Conservation (phyloP, 78 protist species). For the Emiliania huxleyi region DNA sequence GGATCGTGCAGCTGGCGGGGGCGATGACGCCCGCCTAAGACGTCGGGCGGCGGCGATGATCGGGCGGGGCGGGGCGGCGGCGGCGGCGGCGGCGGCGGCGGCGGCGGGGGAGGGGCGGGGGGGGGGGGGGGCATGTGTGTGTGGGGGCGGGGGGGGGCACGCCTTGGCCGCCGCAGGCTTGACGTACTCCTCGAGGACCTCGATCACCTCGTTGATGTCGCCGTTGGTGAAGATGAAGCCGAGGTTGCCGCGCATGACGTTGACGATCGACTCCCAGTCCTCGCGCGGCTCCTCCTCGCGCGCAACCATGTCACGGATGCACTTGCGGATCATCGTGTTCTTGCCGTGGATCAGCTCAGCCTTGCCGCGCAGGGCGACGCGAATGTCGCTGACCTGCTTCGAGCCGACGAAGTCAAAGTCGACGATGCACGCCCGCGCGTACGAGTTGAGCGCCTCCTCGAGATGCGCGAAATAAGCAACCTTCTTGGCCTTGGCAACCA, state of each 20-base stretch:
- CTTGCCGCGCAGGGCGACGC: slow-evolving; percentile 89
- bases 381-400: slow-evolving; percentile 87
- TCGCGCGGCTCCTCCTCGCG: slow-evolving; percentile 20
- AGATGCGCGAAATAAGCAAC: slow-evolving; percentile 43
- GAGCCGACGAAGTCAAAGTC: slow-evolving; percentile 96
- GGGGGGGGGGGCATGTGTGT: too few species aligned
- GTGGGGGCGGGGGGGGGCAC: too few species aligned
- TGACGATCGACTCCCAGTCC: slow-evolving; percentile 65
- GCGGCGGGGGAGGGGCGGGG: too few species aligned
- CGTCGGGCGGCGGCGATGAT: too few species aligned
- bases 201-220: slow-evolving; percentile 70
- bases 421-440: slow-evolving; percentile 80
- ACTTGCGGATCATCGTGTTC: slow-evolving; percentile 87
- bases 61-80: too few species aligned
- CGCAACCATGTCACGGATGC: slow-evolving; percentile 71
- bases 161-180: slow-evolving; percentile 95
- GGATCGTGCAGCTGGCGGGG: slow-evolving; percentile 87
- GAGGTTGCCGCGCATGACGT: slow-evolving; percentile 79
- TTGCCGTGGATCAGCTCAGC: slow-evolving; percentile 96
- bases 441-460: slow-evolving; percentile 19
- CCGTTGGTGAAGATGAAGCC: slow-evolving; percentile 96
- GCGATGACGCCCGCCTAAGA: slow-evolving; percentile 96
- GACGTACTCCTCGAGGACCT: slow-evolving; percentile 51
- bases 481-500: slow-evolving; percentile 23
- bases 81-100: too few species aligned